phyloP scores from a whole-genome alignment of 441 rosid genomes.

The Mallotus repandus region DNA sequence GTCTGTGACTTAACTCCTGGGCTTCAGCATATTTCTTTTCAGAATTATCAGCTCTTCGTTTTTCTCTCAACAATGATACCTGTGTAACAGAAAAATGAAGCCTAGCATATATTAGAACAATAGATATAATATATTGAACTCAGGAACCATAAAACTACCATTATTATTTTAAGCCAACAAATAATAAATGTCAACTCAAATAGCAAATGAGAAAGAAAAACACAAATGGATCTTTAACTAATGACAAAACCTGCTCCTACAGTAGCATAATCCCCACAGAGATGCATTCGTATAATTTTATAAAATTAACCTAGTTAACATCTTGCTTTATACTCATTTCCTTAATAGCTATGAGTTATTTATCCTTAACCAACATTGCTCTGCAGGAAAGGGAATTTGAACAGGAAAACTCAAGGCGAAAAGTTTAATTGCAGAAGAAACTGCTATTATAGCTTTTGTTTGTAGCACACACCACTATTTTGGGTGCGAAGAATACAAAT shows the following conservation, averaged over 20 bases:
- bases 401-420: not conserved
- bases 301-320: not conserved
- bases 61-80: conserved; percentile 65
- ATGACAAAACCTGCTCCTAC: not conserved
- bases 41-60: conserved; percentile 68
- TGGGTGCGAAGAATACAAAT: not conserved
- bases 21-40: conserved; percentile 67
- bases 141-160: not conserved
- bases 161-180: not conserved
- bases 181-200: conserved; percentile 5
- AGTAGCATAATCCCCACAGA: not conserved
- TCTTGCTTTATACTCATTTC: not conserved
- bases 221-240: not conserved
- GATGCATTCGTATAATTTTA: not conserved
- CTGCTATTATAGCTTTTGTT: not conserved
- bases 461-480: not conserved
- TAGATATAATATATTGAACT: not conserved
- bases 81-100: conserved; percentile 26
- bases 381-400: not conserved
- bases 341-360: not conserved
- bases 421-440: not conserved
- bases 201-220: not conserved
- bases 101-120: conserved; percentile 9
- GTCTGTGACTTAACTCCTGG: conserved; percentile 61
- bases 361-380: not conserved